Evolutionary conservation across 2,329 filamentous ascomycete species (phyloP).

Genomic region (Trichocomaceae sp.): DNA sequence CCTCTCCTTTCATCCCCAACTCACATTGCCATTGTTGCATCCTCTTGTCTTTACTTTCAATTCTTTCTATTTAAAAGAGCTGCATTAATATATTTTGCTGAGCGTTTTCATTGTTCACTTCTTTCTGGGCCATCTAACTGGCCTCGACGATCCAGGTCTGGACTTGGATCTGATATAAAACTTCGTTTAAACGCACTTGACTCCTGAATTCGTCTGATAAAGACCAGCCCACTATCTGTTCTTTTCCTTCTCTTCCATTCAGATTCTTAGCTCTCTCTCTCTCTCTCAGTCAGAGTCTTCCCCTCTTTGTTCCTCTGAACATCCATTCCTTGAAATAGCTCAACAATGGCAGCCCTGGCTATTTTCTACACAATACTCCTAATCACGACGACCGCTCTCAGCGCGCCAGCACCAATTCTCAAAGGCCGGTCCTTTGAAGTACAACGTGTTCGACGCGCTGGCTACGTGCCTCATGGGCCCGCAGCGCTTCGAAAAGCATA

Average conservation of each 20-base stretch:
- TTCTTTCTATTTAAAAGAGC: neutral
- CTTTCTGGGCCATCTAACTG: neutral
- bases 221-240: neutral
- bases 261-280: no score
- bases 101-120: neutral
- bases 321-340: neutral
- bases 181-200: neutral
- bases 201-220: neutral
- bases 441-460: slow-evolving; percentile 50
- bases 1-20: neutral
- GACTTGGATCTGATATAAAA: slow-evolving; percentile 17
- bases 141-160: slow-evolving; percentile 15
- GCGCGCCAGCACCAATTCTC: slow-evolving; percentile 24
- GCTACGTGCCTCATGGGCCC: slow-evolving; percentile 54
- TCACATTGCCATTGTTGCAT: neutral
- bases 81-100: neutral
- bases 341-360: slow-evolving; percentile 25
- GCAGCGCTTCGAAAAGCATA: slow-evolving; percentile 60
- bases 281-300: neutral
- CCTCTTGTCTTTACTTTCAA: neutral
- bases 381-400: slow-evolving; percentile 28
- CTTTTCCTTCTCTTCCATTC: neutral
- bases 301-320: neutral
- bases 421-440: slow-evolving; percentile 53
- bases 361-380: slow-evolving; percentile 23